Conservation (phyloP, 768 basidiomycete species). For the Leccinum broughii region DNA sequence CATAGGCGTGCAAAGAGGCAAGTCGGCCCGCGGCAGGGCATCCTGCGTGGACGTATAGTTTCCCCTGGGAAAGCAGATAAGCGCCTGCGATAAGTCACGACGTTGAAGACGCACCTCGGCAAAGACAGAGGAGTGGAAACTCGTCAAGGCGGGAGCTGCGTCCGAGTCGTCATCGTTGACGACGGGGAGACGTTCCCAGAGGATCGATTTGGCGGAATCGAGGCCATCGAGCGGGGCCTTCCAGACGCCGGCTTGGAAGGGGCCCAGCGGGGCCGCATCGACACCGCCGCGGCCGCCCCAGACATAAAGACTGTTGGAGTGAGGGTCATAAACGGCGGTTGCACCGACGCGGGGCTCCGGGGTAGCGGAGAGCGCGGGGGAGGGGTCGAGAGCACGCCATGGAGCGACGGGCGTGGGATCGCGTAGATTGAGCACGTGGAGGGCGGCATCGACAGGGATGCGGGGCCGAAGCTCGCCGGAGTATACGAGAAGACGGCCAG, state of each 20-base stretch:
- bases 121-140: slow-evolving; percentile 37
- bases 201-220: neutral
- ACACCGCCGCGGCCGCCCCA: slow-evolving; percentile 48
- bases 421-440: slow-evolving; percentile 30
- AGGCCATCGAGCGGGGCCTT: slow-evolving; percentile 16
- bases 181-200: slow-evolving; percentile 34
- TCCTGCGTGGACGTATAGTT: slow-evolving; percentile 42
- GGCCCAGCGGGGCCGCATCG: slow-evolving; percentile 36
- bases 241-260: slow-evolving; percentile 34
- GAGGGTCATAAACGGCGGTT: slow-evolving; percentile 20
- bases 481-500: slow-evolving; percentile 37
- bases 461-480: slow-evolving; percentile 47
- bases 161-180: slow-evolving; percentile 29
- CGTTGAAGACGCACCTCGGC: slow-evolving; percentile 25
- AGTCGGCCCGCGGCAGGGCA: slow-evolving; percentile 41
- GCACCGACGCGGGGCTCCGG: slow-evolving; percentile 28
- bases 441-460: slow-evolving; percentile 38
- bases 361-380: slow-evolving; percentile 14
- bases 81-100: neutral
- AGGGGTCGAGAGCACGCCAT: slow-evolving; percentile 25
- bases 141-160: slow-evolving; percentile 34
- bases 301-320: slow-evolving; percentile 33
- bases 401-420: neutral
- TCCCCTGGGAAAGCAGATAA: slow-evolving; percentile 21
- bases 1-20: slow-evolving; percentile 36